Conservation (phyloP, 306 rosid genomes). For the Casuarina equisetifolia region DNA sequence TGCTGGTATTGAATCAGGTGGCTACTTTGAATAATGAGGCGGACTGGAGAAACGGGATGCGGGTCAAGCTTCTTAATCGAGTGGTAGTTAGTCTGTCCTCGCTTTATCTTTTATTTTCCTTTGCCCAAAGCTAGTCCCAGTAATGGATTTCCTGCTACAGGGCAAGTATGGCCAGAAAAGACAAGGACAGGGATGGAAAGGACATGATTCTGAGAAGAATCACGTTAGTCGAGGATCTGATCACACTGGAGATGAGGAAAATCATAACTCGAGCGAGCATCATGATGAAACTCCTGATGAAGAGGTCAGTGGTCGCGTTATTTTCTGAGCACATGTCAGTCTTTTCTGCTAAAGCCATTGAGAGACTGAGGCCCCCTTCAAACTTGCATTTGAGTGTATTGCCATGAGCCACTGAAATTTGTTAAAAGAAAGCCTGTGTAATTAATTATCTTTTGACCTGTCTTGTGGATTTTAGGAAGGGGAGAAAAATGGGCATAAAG, state of each 20-base stretch:
- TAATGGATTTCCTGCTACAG: conserved; percentile 41
- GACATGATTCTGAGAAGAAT: conserved; percentile 63
- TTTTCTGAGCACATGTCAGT: background rate
- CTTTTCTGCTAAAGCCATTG: background rate
- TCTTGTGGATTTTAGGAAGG: conserved; percentile 50
- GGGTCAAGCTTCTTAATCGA: conserved; percentile 75
- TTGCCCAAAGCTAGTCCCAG: conserved; percentile 22
- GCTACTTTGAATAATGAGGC: conserved; percentile 67
- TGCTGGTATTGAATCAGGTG: conserved; percentile 49
- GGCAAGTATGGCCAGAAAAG: conserved; percentile 65
- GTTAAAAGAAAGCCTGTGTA: background rate
- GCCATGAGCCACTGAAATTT: background rate
- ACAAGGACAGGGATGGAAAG: conserved; percentile 69
- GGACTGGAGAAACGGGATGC: conserved; percentile 98
- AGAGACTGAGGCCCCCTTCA: conserved; percentile 5
- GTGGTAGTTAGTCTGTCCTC: conserved; percentile 45
- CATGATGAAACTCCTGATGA: conserved; percentile 63
- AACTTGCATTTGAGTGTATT: background rate
- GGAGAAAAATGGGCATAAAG: conserved; percentile 68
- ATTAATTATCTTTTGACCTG: conserved; percentile 4
- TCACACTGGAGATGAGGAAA: conserved; percentile 58
- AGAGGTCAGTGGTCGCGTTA: conserved; percentile 47
- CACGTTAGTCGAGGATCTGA: conserved; percentile 46
- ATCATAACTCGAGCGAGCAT: conserved; percentile 60
- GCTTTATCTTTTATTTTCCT: background rate